phyloP scores from a whole-genome alignment of 768 basidiomycete genomes.

The Phallus indusiatus region DNA sequence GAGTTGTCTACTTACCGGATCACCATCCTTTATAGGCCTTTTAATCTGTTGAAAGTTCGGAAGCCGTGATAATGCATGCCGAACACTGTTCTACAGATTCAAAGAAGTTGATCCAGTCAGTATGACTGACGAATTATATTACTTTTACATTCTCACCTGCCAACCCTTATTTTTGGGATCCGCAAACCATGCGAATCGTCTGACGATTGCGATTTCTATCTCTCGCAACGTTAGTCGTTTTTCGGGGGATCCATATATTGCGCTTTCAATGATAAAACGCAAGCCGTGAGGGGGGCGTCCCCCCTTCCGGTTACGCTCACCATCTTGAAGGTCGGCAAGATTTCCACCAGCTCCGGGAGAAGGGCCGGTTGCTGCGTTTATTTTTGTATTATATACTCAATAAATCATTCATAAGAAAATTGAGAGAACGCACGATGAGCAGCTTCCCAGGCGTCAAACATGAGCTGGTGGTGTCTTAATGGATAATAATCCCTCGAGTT shows the following conservation, averaged over 20 bases:
- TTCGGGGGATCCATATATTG: constrained; percentile 50
- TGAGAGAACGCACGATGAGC: neutral
- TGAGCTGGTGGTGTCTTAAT: neutral
- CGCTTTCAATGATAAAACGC: constrained; percentile 38
- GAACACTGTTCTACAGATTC: neutral
- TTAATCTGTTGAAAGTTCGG: neutral
- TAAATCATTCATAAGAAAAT: neutral
- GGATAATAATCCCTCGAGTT: neutral
- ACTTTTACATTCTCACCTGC: neutral
- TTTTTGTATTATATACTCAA: neutral
- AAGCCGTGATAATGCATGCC: neutral
- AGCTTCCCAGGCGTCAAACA: neutral
- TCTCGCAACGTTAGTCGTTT: constrained; percentile 52
- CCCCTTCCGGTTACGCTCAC: neutral
- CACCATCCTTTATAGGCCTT: neutral
- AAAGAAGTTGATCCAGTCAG: neutral
- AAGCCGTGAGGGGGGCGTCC: neutral
- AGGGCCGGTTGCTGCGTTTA: neutral
- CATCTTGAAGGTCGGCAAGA: neutral
- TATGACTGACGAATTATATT: neutral
- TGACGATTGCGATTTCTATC: constrained; percentile 47
- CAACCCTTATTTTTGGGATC: neutral
- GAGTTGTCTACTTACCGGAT: neutral
- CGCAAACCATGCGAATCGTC: constrained; percentile 34
- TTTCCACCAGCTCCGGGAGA: neutral